Evolutionary conservation across 805 yeast genomes (phyloP), one percentile per base, ranked within the genome.

Genomic region (Candida coquimbonensis): DNA sequence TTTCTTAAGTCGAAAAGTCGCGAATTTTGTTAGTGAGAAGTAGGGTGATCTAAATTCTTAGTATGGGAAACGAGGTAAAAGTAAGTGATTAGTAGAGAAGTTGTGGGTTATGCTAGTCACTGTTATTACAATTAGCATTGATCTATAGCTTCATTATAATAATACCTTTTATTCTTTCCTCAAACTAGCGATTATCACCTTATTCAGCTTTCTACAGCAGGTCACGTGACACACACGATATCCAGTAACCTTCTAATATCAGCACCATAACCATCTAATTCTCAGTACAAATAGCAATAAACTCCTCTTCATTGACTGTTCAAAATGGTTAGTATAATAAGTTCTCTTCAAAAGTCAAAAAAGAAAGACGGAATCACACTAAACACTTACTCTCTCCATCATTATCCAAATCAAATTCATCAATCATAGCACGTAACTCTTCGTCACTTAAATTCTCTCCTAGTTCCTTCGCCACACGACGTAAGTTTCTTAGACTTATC

Each of bases 381-480:
- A 17, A 12, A 26, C 36, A 43, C 50, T 45, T 24, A 42, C 56
- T 90, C 53, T 87, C 96, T 42, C 98, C 98, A 63, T 93, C 98
- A 46, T 87, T 95, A 62, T 93, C 97, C 43, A 90, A 68, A 66
- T 93, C 99, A 61, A 93, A 93, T 64, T 91, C 98, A 50, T 90
- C 96, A 53, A 93, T 93, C 99, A 93, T 93, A 5, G 97, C 97
- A 53, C 86, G 75, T 43, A 93, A 70, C 60, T 93, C 99, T 48
- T 88, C 96, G 54, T 93, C 99, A 7, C 87, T 81, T 47, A 93
- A 68, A 55, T 83, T 86, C 63, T 93, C 99, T 3, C 96, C 97
- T 47, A 93, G 68, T 53, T 91, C 97, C 55, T 86, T 85, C 11
- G 97, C 93, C 2, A 91, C 96, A 49, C 93, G 75, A 63, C 95